Percentiles rank a stretch among this genome's conserved stretches.
Evolutionary conservation across 495 filamentous ascomycete species (phyloP).

Genomic region (Neurospora sp.): DNA sequence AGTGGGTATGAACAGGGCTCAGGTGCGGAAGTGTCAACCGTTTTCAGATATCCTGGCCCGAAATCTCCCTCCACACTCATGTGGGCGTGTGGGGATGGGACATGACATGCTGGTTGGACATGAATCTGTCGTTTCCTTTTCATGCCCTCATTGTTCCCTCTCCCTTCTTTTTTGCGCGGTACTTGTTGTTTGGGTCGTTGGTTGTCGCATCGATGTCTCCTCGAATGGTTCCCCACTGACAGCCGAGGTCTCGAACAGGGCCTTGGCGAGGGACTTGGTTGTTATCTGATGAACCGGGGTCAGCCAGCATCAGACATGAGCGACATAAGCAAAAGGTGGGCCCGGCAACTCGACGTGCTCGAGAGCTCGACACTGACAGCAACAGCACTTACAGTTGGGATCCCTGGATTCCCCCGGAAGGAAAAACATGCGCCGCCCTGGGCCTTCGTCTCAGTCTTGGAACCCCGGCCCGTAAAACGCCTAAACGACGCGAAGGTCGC

Average conservation of each 20-base stretch:
- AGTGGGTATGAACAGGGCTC: neutral
- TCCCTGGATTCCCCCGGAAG: neutral
- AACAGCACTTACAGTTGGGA: neutral
- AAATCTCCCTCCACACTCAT: neutral
- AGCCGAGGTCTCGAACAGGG: neutral
- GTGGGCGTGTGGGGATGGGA: neutral
- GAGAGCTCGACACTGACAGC: neutral
- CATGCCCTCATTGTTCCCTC: neutral
- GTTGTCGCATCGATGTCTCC: neutral
- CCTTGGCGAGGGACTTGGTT: neutral
- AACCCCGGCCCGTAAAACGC: neutral
- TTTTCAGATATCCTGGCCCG: neutral
- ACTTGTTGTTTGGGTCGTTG: neutral
- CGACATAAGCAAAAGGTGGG: neutral
- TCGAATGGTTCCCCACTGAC: neutral
- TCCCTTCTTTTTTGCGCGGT: neutral
- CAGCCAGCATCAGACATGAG: neutral
- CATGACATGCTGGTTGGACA: neutral
- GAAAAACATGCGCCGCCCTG: neutral
- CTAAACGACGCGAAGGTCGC: neutral
- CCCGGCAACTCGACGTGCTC: neutral
- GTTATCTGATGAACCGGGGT: neutral
- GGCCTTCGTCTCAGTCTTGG: neutral
- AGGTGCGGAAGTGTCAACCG: neutral
- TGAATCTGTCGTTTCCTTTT: neutral